These are phyloP conservation scores for Akebia trifoliata DNA, from an alignment of 164 flowering plant genomes.

Conservation along the genomic window DNA sequence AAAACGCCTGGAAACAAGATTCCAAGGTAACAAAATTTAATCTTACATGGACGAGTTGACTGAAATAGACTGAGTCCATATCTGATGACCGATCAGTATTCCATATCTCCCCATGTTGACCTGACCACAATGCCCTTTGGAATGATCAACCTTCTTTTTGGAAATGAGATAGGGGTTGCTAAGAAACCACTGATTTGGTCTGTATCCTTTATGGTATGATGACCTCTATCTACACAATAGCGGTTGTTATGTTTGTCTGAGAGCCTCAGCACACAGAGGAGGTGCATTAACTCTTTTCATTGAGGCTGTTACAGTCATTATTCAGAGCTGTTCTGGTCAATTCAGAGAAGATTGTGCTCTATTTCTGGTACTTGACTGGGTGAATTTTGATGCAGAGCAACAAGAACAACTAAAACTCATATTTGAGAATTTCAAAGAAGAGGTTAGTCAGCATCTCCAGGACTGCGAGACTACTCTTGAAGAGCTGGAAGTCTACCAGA, in stretches of 20 bases:
- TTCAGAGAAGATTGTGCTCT: background rate
- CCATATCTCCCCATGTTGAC: conserved; percentile 17
- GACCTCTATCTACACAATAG: background rate
- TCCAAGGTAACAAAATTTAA: conserved; percentile 45
- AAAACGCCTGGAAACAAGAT: conserved; percentile 57
- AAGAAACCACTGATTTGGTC: background rate
- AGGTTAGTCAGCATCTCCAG: conserved; percentile 55
- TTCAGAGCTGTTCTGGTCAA: background rate
- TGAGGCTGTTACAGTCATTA: background rate
- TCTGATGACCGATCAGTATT: background rate
- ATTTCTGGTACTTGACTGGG: conserved; percentile 2
- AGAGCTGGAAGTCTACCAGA: conserved; percentile 53
- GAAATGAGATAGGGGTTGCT: no score
- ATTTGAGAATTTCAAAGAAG: conserved; percentile 60
- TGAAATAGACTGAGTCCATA: background rate
- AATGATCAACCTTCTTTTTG: background rate
- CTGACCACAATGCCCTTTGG: background rate
- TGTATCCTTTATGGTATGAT: background rate
- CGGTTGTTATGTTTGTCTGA: background rate
- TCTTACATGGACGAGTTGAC: background rate
- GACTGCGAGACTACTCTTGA: conserved; percentile 47
- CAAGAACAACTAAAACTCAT: conserved; percentile 50
- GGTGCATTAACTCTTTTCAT: background rate
- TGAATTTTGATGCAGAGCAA: conserved; percentile 49
- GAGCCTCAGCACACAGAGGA: background rate